Evolutionary conservation across 2,329 filamentous ascomycete species (phyloP), one percentile per base, ranked within the genome.

Genomic region (Geoglossum cookeanum): DNA sequence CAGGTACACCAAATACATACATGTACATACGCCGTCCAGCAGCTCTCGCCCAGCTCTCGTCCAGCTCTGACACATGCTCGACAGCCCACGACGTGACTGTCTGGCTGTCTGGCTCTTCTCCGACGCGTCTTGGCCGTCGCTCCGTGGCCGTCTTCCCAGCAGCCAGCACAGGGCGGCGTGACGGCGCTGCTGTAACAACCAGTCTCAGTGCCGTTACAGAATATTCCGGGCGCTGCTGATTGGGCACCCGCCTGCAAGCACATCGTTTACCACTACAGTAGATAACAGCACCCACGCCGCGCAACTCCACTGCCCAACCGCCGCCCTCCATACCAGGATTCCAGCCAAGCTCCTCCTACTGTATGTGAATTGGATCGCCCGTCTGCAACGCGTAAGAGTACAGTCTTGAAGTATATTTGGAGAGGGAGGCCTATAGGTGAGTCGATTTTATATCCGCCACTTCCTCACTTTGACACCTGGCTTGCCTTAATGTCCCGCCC

Each of bases 291-390:
- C 30, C 39, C n/a, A n/a, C 49, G 42, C 42, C 32, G 49, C 49
- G 33, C 30, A 53, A 53, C 49, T 53, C 49, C 49, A 53, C 49
- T n/a, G 17, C 49, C 22, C 49, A 53, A 53, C 49, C 49, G 49
- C 49, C 30, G 49, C 49, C 49, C 49, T 37, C 49, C 49, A 22
- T 53, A 37, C 49, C 37, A 35, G 49, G 49, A 53, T 53, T 37
- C 33, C 49, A 35, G 30, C 49, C 30, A 53, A 53, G 49, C 49
- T 53, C 7, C 7, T 37, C 49, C 33, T 53, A 22, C 22, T 22
- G 22, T 22, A 2, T 22, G 49, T 32, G 49, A 53, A 22, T 53
- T 53, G 30, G 49, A 53, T 53, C 49, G 22, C 33, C 22, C n/a
- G 4, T 22, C 30, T 53, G 49, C 49, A 53, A 22, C 49, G 49